phyloP scores from a whole-genome alignment of 805 yeast genomes.

The Starmera quercuum region DNA sequence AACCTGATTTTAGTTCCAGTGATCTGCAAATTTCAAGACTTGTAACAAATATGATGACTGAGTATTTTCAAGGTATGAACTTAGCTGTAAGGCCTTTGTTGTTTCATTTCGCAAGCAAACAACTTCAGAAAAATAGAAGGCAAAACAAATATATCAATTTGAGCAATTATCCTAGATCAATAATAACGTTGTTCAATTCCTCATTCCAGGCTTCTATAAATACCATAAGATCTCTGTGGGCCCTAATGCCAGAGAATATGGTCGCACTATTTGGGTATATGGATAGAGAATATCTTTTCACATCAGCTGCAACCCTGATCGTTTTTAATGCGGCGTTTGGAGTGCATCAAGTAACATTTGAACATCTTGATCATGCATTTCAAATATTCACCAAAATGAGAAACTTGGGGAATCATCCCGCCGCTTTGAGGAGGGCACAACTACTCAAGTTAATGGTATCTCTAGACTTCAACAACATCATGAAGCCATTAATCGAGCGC shows the following conservation, averaged over 20 bases:
- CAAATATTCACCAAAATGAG: conserved; percentile 67
- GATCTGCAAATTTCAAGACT: conserved; percentile 52
- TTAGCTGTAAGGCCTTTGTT: conserved; percentile 70
- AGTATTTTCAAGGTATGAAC: conserved; percentile 76
- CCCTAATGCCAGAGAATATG: conserved; percentile 67
- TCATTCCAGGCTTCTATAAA: conserved; percentile 78
- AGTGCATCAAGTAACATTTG: conserved; percentile 66
- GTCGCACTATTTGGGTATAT: conserved; percentile 82
- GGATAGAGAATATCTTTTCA: conserved; percentile 78
- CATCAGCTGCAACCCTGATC: conserved; percentile 66
- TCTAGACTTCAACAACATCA: conserved; percentile 60
- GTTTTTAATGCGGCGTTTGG: conserved; percentile 77
- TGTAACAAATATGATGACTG: conserved; percentile 71
- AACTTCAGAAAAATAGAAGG: conserved; percentile 41
- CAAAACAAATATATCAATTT: conserved; percentile 52
- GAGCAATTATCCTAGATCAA: conserved; percentile 58
- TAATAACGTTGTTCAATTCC: conserved; percentile 63
- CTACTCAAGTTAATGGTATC: conserved; percentile 55
- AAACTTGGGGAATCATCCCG: conserved; percentile 72
- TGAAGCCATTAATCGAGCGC: conserved; percentile 46
- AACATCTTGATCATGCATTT: conserved; percentile 67
- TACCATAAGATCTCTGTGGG: conserved; percentile 68
- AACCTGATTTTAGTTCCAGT: conserved; percentile 51
- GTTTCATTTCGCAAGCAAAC: conserved; percentile 68
- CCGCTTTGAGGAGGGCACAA: conserved; percentile 68